Evolutionary conservation across 768 basidiomycete species (phyloP), one percentile per base, ranked within the genome.

Genomic region (Psilocybe subaeruginosa): DNA sequence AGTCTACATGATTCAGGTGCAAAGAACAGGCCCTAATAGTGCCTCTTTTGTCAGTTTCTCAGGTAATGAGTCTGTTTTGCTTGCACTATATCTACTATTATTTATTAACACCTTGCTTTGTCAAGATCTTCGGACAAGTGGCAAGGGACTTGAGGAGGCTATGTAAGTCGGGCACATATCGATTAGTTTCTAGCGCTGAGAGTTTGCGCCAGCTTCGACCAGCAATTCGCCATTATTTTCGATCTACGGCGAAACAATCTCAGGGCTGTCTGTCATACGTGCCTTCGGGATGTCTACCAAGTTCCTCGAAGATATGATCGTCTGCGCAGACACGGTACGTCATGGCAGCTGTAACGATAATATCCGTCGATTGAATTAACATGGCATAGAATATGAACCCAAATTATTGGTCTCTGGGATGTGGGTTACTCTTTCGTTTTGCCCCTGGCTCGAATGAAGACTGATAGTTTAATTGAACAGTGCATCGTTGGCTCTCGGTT

Each of bases 361-460:
- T 35, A 6, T 35, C 33, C 33, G 11, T 35, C 3, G 33, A 35
- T 11, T 35, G 33, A 35, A 6, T 2, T 35, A 35, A 35, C 11
- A 35, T 2, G 33, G 31, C 41, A 9, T 58, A 82, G 80, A 83
- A 82, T 60, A 69, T 85, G 17, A 92, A 85, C 68, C 91, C 91
- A 2, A 90, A 85, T 70, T 94, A 91, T 69, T 96, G 95, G 95
- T 89, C 91, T 82, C 93, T 90, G 91, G 90, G 87, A 77, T 85
- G 87, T 90, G 70, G 56, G 78, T 58, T 23, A 23, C 1, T 23
- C 23, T 23, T 29, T 14, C n/a, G 4, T 60, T n/a, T 58, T 29
- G 46, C 59, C 27, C 50, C 29, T 33, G 27, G 23, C 19, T 61
- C 30, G 23, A 5, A 37, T 37, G 5, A 31, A 11, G 16, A 31